These are phyloP conservation scores for Ceratobasidium sp. DNA, from an alignment of 1,284 basidiomycete species.

Conservation along the genomic window DNA sequence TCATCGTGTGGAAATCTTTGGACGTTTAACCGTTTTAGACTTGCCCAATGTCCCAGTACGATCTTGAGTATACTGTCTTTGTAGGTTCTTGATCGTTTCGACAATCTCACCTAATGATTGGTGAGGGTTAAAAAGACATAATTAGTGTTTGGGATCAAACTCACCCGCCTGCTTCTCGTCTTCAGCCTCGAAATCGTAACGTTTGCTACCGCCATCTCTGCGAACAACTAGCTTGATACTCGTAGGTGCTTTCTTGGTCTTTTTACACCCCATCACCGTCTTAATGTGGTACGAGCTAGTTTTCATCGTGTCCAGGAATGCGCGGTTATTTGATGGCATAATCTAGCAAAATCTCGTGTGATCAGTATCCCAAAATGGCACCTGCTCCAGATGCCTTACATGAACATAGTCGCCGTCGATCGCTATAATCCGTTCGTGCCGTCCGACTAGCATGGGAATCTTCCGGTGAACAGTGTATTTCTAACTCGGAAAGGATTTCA, in stretches of 20 bases:
- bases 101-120: conserved; percentile 70
- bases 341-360: conserved; percentile 64
- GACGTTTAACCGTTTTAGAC: conserved; percentile 38
- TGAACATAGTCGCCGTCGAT: conserved; percentile 97
- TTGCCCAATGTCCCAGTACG: conserved; percentile 37
- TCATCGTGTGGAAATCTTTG: conserved; percentile 18
- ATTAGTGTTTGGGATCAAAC: conserved; percentile 47
- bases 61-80: conserved; percentile 51
- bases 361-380: conserved; percentile 47
- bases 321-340: conserved; percentile 85
- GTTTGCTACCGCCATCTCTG: conserved; percentile 79
- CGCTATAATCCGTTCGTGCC: conserved; percentile 90
- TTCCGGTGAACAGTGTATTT: conserved; percentile 96
- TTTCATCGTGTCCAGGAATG: conserved; percentile 87
- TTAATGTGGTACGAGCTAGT: conserved; percentile 94
- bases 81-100: conserved; percentile 69
- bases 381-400: conserved; percentile 59
- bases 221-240: conserved; percentile 87
- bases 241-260: conserved; percentile 81
- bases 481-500: conserved; percentile 55
- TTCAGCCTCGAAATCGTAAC: conserved; percentile 98
- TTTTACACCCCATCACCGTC: conserved; percentile 83
- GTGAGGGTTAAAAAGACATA: conserved; percentile 1
- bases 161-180: conserved; percentile 80
- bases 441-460: conserved; percentile 89